phyloP scores from a whole-genome alignment of 2,329 filamentous ascomycete species.

The Cercospora beticola region DNA sequence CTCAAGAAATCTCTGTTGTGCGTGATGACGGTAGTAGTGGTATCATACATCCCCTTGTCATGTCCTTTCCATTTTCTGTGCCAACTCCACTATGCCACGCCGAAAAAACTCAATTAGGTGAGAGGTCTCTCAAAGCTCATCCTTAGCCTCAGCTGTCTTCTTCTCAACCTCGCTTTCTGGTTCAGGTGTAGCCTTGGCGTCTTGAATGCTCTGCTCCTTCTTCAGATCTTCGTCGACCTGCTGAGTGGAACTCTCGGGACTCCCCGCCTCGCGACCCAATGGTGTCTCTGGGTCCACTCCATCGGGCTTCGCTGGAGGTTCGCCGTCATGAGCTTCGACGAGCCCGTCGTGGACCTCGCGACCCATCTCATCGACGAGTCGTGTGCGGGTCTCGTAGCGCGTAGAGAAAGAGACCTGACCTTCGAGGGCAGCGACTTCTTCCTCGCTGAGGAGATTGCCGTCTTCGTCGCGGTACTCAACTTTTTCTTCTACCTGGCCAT shows the following conservation, averaged over 20 bases:
- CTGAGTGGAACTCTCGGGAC: conserved; percentile 40
- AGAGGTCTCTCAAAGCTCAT: conserved; percentile 26
- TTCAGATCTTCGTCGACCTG: conserved; percentile 43
- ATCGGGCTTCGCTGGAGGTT: conserved; percentile 22
- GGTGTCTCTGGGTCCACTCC: conserved; percentile 55
- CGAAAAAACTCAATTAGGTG: background rate
- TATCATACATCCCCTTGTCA: conserved; percentile 1
- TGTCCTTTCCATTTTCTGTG: background rate
- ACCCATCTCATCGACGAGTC: conserved; percentile 74
- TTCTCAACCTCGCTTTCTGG: conserved; percentile 24
- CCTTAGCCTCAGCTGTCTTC: conserved; percentile 22
- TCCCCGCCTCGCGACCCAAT: conserved; percentile 38
- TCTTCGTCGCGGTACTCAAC: conserved; percentile 94
- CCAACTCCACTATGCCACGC: background rate
- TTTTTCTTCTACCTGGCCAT: conserved; percentile 62
- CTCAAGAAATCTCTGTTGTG: background rate
- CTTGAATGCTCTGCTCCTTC: conserved; percentile 48
- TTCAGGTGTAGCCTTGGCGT: conserved; percentile 31
- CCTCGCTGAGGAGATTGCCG: conserved; percentile 80
- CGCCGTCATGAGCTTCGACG: conserved; percentile 48
- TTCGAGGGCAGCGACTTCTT: conserved; percentile 78
- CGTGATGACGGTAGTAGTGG: background rate
- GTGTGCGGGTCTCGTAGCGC: conserved; percentile 90
- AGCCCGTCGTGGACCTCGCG: conserved; percentile 65
- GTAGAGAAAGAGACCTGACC: conserved; percentile 96